Conservation (phyloP, 305 asterid genomes). For the Nicotiana rustica region DNA sequence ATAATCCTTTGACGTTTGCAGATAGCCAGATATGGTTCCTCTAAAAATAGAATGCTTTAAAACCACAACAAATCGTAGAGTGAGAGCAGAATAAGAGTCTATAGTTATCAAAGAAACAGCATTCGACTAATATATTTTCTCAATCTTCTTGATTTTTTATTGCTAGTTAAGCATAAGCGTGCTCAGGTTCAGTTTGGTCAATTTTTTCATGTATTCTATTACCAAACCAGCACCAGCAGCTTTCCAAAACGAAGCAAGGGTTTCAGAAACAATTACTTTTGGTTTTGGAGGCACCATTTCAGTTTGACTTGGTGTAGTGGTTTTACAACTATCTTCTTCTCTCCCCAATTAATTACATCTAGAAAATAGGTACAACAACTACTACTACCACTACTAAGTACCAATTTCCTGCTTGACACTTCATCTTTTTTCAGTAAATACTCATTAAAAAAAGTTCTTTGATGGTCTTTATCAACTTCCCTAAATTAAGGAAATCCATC, state of each 20-base stretch:
- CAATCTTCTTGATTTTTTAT: constrained; percentile 28
- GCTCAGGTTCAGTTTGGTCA: constrained; percentile 9
- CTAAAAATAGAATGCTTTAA: not conserved
- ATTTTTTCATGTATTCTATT: not conserved
- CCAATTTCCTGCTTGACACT: not conserved
- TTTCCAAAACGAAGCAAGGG: not conserved
- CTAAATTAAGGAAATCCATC: not conserved
- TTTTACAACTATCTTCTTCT: constrained; percentile 1
- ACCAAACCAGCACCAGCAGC: not conserved
- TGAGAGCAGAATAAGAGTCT: constrained; percentile 19
- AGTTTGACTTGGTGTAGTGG: constrained; percentile 11
- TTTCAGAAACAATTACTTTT: not conserved
- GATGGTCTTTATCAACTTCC: too few species aligned
- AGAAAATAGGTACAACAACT: not conserved
- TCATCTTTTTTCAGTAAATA: not conserved
- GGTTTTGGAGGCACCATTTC: constrained; percentile 6
- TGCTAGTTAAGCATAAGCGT: not conserved
- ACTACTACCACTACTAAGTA: not conserved
- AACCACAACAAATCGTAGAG: not conserved
- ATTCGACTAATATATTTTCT: not conserved
- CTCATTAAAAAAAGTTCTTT: too few species aligned
- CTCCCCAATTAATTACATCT: not conserved
- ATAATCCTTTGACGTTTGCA: constrained; percentile 16
- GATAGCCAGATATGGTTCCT: constrained; percentile 10
- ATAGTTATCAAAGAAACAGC: not conserved